Conservation (phyloP, 805 yeast genomes). For the Candida orba region DNA sequence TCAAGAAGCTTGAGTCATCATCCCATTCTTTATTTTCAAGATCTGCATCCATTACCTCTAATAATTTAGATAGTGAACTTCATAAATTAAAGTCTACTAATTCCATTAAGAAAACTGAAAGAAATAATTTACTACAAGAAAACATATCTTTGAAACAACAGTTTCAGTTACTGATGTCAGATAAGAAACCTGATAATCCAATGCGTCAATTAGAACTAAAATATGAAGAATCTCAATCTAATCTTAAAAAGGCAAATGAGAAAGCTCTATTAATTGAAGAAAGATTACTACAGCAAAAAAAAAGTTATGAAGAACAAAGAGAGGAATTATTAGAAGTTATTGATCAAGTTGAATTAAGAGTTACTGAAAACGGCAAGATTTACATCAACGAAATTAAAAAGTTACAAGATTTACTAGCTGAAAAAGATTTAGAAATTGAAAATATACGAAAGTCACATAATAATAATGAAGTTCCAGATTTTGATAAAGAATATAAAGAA, state of each 20-base stretch:
- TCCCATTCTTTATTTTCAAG: not conserved
- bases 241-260: conserved; percentile 14
- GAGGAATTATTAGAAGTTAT: conserved; percentile 54
- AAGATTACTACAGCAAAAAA: conserved; percentile 38
- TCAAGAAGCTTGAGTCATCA: not conserved
- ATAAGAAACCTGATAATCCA: conserved; percentile 9
- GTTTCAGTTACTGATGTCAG: conserved; percentile 14
- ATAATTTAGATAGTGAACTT: conserved; percentile 13
- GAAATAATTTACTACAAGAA: conserved; percentile 38
- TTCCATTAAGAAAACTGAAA: conserved; percentile 15
- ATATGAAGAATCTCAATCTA: conserved; percentile 3
- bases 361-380: conserved; percentile 45
- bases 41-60: conserved; percentile 3
- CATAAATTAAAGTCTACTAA: conserved; percentile 15
- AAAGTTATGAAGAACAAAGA: conserved; percentile 44
- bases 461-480: too few relatives aligned
- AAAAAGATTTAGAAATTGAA: conserved; percentile 22
- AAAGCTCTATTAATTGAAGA: conserved; percentile 28
- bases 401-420: conserved; percentile 21
- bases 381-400: conserved; percentile 41
- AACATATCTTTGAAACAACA: conserved; percentile 22
- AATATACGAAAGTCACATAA: not conserved
- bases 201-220: conserved; percentile 12
- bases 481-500: conserved; percentile 15
- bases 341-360: conserved; percentile 46